Conservation (phyloP, 352 stramenopile species). For the Globisporangium canariense region DNA sequence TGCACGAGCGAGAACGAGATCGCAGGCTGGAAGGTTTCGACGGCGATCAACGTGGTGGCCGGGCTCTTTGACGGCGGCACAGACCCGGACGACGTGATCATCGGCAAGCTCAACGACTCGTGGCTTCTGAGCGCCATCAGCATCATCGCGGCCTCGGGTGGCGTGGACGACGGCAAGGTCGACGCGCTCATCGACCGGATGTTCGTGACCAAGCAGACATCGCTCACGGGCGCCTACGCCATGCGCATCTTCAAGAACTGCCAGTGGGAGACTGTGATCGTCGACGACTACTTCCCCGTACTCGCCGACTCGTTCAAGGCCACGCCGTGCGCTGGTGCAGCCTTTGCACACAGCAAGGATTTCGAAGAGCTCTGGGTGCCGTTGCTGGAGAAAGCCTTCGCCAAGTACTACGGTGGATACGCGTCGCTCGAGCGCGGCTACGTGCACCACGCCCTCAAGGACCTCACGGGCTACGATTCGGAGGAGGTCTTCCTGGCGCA, state of each 20-base stretch:
- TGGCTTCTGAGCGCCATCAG: slow-evolving; percentile 90
- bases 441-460: slow-evolving; percentile 89
- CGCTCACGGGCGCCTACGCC: slow-evolving; percentile 89
- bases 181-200: slow-evolving; percentile 86
- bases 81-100: slow-evolving; percentile 86
- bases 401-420: slow-evolving; percentile 91
- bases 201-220: slow-evolving; percentile 90
- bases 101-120: slow-evolving; percentile 81
- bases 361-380: slow-evolving; percentile 92
- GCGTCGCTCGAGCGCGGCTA: slow-evolving; percentile 80
- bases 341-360: slow-evolving; percentile 83
- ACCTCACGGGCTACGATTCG: slow-evolving; percentile 83
- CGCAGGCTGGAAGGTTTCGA: slow-evolving; percentile 77
- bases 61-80: slow-evolving; percentile 91
- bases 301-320: slow-evolving; percentile 46
- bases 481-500: slow-evolving; percentile 88
- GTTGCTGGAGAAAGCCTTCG: slow-evolving; percentile 91
- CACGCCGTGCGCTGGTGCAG: slow-evolving; percentile 65
- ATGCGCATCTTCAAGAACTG: slow-evolving; percentile 90
- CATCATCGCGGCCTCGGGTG: slow-evolving; percentile 88
- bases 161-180: slow-evolving; percentile 86
- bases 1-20: slow-evolving; percentile 52
- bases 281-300: slow-evolving; percentile 91
- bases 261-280: slow-evolving; percentile 91
- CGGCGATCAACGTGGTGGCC: slow-evolving; percentile 84